Base-by-base conservation (phyloP, 1,139 yeast genomes). In the Diutina siamensis region DNA sequence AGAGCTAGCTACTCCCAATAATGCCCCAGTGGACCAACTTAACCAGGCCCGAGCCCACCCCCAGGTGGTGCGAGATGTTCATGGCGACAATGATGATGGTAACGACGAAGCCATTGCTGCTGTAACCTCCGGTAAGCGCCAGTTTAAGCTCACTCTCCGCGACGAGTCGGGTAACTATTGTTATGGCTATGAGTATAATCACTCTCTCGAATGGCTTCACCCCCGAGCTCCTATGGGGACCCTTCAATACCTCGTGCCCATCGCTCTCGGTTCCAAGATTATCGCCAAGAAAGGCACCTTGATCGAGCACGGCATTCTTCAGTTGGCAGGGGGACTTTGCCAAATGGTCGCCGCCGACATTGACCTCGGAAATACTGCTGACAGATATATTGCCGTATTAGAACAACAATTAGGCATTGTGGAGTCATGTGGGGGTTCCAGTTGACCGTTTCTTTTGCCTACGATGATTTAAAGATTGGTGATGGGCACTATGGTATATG, bases 181-280 rank as follows among this genome's bases (percentile, higher is more conserved):
- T 47, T 68, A 59, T 52, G 76, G 65, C 3, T 65, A 67, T 48
- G 76, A 71, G 51, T 55, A 59, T 46, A 59, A 61, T 45, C 72
- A 67, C 10, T 17, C 21, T 25, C 53, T 71, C 15, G 57, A 59
- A 15, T 71, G 70, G 53, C 53, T 71, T 33, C 55, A 69, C 20
- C 48, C 52, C 5, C 40, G 46, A 10, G 52, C 58, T 2, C 53
- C 52, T 7, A 54, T 61, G 17, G 27, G 25, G 2, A 73, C 74
- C 9, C 28, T 25, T 7, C 28, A 10, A 25, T 7, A 25, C 10
- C 55, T 70, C 22, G 38, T 34, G 22, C 62, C 64, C 1, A n/a
- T n/a, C n/a, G n/a, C n/a, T n/a, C 55, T 71, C 31, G 75, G 75
- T 1, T 72, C 73, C 1, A 55, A 61, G 38, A 45, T 71, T 18